Conservation (phyloP, 2,329 filamentous ascomycete species). For the Stenocarpella maydis region DNA sequence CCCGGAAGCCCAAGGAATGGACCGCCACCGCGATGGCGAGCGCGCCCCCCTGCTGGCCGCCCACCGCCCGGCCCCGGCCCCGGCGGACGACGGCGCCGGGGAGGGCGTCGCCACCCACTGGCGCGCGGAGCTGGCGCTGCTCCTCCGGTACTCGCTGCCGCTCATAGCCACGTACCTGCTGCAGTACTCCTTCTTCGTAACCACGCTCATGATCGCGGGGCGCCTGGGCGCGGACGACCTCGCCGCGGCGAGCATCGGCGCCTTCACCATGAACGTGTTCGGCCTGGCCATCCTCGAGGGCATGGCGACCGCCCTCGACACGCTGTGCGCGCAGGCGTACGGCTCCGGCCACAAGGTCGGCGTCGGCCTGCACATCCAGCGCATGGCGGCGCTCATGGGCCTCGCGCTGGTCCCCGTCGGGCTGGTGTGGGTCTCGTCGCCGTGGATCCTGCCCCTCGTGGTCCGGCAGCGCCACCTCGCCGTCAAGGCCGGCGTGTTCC, state of each 20-base stretch:
- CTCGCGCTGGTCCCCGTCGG: conserved; percentile 57
- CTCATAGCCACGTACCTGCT: conserved; percentile 62
- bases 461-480: conserved; percentile 58
- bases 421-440: conserved; percentile 57
- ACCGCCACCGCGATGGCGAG: conserved; percentile 27
- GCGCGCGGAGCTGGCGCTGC: conserved; percentile 34
- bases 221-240: conserved; percentile 61
- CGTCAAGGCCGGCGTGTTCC: conserved; percentile 56
- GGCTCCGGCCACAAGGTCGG: conserved; percentile 55
- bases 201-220: conserved; percentile 60
- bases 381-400: conserved; percentile 59
- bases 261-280: conserved; percentile 62
- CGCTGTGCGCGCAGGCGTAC: conserved; percentile 60
- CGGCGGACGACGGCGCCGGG: neutral
- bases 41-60: conserved; percentile 25
- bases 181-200: conserved; percentile 60
- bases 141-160: conserved; percentile 52
- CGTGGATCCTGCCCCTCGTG: conserved; percentile 53
- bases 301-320: conserved; percentile 59
- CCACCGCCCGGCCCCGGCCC: neutral
- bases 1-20: neutral
- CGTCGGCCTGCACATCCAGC: conserved; percentile 61
- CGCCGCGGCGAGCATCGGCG: conserved; percentile 59
- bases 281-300: conserved; percentile 60
- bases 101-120: neutral